phyloP scores from a whole-genome alignment of 202 grass and related monocot genomes.

The Cymbopogon flexuosus region DNA sequence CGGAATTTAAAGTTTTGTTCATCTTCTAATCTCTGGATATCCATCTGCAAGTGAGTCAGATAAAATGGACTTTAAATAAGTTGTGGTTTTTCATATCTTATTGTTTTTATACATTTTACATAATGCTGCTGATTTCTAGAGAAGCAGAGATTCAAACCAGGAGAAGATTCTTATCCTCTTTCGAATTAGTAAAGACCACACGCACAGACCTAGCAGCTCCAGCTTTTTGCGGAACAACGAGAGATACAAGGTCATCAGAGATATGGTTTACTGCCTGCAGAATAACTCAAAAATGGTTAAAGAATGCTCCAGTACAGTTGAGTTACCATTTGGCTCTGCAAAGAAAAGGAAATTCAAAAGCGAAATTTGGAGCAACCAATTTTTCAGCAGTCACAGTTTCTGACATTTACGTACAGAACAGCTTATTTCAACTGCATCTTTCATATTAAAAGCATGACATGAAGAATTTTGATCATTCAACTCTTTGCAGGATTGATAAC shows the following conservation, averaged over 20 bases:
- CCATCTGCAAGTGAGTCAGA: conserved; percentile 42
- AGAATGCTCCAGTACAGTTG: not conserved
- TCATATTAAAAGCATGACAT: conserved; percentile 1
- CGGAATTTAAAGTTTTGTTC: conserved; percentile 65
- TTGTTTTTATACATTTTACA: not conserved
- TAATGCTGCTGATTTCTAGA: conserved; percentile 1
- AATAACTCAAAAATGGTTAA: conserved; percentile 33
- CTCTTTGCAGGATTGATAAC: conserved; percentile 6
- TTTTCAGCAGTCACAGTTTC: not conserved
- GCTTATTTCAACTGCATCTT: not conserved
- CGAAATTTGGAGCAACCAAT: not conserved
- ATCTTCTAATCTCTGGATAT: conserved; percentile 60
- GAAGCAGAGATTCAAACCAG: conserved; percentile 63
- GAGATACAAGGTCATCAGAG: conserved; percentile 71
- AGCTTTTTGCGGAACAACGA: conserved; percentile 65
- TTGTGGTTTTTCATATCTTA: not conserved
- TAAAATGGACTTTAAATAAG: not conserved
- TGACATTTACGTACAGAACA: not conserved
- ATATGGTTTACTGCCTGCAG: conserved; percentile 53
- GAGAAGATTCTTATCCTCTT: conserved; percentile 81
- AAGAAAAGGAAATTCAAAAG: not conserved
- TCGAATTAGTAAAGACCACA: conserved; percentile 71
- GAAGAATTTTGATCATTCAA: not conserved
- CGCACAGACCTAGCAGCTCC: conserved; percentile 46
- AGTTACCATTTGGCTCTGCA: not conserved